Conservation (phyloP, 208 protist species). For the Leishmania martiniquensis region DNA sequence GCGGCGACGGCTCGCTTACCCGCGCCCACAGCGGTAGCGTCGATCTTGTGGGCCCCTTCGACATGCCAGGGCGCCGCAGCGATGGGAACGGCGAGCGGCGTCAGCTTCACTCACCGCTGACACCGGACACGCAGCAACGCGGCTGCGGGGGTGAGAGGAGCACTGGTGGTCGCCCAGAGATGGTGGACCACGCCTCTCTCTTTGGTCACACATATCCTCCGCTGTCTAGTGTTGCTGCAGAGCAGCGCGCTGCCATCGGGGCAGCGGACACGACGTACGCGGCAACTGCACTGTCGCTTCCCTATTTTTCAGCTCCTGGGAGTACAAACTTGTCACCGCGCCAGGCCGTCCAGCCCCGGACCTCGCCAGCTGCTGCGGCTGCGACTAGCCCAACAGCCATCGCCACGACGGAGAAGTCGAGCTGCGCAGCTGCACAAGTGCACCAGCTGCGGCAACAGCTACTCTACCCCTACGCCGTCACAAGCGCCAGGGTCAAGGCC, state of each 20-base stretch:
- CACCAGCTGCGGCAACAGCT: not conserved
- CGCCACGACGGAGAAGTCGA: not conserved
- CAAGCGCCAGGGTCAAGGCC: not conserved
- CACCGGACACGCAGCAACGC: not conserved
- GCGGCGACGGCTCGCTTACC: not conserved
- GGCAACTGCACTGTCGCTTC: too few relatives aligned
- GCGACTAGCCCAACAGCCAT: too few relatives aligned
- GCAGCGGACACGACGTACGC: not conserved
- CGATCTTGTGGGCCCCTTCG: not conserved
- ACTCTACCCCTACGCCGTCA: not conserved
- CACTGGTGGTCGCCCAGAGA: not conserved
- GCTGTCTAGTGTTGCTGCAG: not conserved
- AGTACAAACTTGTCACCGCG: not conserved
- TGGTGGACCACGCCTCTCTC: not conserved
- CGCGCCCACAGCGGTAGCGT: not conserved
- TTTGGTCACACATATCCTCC: not conserved
- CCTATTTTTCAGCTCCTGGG: not conserved
- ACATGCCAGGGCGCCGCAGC: not conserved
- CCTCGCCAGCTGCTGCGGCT: not conserved
- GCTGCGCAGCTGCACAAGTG: not conserved
- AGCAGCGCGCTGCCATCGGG: not conserved
- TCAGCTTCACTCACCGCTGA: not conserved
- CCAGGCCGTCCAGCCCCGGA: not conserved
- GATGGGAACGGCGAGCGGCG: not conserved
- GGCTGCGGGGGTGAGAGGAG: not conserved